phyloP scores from a whole-genome alignment of 139 green algal species.

The Tetradesmus obliquus region DNA sequence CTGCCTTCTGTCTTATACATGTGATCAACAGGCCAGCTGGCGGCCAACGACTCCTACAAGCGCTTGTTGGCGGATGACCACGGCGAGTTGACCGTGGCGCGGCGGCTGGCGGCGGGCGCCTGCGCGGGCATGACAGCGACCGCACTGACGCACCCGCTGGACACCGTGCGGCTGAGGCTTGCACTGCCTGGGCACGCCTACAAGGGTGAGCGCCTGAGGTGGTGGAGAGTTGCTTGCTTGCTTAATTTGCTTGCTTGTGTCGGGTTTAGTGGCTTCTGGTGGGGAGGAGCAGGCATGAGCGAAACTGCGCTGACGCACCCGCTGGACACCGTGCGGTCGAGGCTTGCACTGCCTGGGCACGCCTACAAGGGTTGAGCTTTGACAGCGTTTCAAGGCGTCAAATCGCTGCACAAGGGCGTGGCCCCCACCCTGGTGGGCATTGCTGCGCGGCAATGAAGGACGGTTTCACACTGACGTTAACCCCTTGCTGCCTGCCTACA shows the following conservation, averaged over 20 bases:
- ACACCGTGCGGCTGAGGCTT: constrained; percentile 89
- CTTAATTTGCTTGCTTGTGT: background rate
- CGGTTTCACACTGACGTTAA: no score
- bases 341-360: constrained; percentile 88
- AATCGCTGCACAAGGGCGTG: no score
- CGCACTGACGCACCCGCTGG: constrained; percentile 94
- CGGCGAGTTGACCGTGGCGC: constrained; percentile 75
- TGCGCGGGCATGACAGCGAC: constrained; percentile 96
- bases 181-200: constrained; percentile 87
- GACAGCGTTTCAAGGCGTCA: no score
- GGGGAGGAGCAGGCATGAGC: background rate
- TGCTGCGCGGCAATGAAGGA: no score
- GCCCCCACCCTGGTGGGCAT: no score
- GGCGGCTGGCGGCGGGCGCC: constrained; percentile 83
- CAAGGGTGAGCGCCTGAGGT: constrained; percentile 58
- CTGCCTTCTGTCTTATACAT: no score
- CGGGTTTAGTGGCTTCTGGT: background rate
- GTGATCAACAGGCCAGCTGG: constrained; percentile 59
- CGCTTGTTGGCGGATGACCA: constrained; percentile 65
- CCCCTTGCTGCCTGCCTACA: no score
- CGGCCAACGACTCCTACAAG: constrained; percentile 90
- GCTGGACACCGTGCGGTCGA: constrained; percentile 89
- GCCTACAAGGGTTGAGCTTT: constrained; percentile 73
- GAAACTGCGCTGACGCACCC: constrained; percentile 56
- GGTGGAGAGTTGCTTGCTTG: background rate